Conservation (phyloP, 2,329 filamentous ascomycete species). For the Penicillium sp. region DNA sequence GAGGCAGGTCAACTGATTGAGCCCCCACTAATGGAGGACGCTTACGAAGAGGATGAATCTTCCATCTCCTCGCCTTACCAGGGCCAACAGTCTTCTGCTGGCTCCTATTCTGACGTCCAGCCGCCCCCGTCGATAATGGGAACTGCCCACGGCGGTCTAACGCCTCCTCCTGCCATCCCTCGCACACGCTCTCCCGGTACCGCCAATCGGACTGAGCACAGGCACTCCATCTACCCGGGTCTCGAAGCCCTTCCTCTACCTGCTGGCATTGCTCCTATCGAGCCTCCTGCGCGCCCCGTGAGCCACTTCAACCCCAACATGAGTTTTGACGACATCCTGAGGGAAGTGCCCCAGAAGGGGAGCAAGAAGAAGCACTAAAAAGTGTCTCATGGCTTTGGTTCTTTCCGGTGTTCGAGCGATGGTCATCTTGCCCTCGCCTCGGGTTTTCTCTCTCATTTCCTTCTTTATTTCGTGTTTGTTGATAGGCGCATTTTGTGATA, state of each 20-base stretch:
- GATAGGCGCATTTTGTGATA: slow-evolving; percentile 23
- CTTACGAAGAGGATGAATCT: slow-evolving; percentile 38
- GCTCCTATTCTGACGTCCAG: slow-evolving; percentile 36
- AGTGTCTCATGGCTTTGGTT: background rate
- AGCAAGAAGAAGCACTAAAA: slow-evolving; percentile 35
- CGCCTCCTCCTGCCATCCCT: slow-evolving; percentile 36
- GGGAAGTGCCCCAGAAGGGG: slow-evolving; percentile 38
- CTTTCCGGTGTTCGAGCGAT: slow-evolving; percentile 9
- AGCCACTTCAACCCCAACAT: slow-evolving; percentile 47
- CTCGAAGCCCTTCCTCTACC: slow-evolving; percentile 47
- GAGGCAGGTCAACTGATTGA: slow-evolving; percentile 39
- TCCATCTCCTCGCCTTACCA: slow-evolving; percentile 40
- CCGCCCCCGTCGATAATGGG: slow-evolving; percentile 33
- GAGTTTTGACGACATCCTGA: slow-evolving; percentile 51
- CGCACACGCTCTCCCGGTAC: slow-evolving; percentile 33
- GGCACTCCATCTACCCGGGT: slow-evolving; percentile 44
- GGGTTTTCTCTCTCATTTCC: slow-evolving; percentile 2
- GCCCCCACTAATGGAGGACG: slow-evolving; percentile 33
- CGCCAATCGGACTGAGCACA: slow-evolving; percentile 35
- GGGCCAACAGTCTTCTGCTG: slow-evolving; percentile 37
- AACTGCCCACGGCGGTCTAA: slow-evolving; percentile 30
- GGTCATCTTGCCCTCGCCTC: slow-evolving; percentile 2
- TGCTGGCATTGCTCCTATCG: slow-evolving; percentile 41
- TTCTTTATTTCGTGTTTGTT: slow-evolving; percentile 14
- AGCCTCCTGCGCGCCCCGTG: slow-evolving; percentile 39